These are phyloP conservation scores for Pisolithus microcarpus DNA, from an alignment of 768 basidiomycete genomes.

Conservation along the genomic window DNA sequence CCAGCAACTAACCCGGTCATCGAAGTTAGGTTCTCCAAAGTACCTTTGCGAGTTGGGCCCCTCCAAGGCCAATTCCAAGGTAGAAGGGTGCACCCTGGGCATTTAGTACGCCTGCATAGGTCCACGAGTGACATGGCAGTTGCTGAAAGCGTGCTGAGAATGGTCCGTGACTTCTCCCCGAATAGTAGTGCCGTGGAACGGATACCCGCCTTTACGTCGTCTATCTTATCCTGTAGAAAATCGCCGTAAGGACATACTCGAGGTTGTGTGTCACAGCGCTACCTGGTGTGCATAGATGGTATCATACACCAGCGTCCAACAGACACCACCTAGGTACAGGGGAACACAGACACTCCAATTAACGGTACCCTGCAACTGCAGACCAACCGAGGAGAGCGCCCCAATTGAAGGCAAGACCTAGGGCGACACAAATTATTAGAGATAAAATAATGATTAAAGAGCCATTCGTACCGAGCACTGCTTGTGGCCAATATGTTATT, in stretches of 20 bases:
- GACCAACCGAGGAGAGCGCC: constrained; percentile 95
- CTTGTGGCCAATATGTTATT: constrained; percentile 94
- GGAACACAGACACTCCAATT: constrained; percentile 82
- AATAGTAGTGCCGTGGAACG: constrained; percentile 93
- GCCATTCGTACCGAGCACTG: constrained; percentile 68
- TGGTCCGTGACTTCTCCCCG: constrained; percentile 63
- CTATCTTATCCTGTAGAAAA: constrained; percentile 70
- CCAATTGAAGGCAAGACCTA: constrained; percentile 97
- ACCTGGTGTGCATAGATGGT: constrained; percentile 98
- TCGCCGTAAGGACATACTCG: not conserved
- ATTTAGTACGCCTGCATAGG: constrained; percentile 76
- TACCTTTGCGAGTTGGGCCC: constrained; percentile 71
- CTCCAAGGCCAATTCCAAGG: constrained; percentile 65
- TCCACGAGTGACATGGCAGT: constrained; percentile 67
- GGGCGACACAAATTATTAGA: not conserved
- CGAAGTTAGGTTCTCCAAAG: constrained; percentile 69
- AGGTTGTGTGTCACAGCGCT: constrained; percentile 2
- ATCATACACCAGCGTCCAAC: constrained; percentile 96
- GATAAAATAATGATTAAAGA: not conserved
- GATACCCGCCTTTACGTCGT: constrained; percentile 84
- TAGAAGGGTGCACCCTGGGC: constrained; percentile 74
- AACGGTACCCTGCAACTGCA: constrained; percentile 72
- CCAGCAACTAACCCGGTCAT: constrained; percentile 79
- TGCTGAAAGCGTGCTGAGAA: constrained; percentile 67
- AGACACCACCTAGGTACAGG: constrained; percentile 81